Base-by-base conservation (phyloP, 169 alveolate species). In the Plasmodium vinckei region DNA sequence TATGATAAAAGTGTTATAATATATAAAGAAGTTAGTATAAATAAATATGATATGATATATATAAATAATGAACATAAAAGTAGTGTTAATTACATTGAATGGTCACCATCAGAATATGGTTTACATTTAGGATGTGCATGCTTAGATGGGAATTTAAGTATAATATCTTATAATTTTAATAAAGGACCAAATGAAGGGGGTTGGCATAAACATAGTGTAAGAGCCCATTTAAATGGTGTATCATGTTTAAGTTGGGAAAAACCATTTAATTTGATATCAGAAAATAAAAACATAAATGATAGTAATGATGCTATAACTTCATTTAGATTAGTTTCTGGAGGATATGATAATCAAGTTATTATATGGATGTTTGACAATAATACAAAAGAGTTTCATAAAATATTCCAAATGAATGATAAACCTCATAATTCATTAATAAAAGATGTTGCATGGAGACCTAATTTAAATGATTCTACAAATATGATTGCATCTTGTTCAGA, bases 381-480 rank as follows among this genome's bases (percentile, higher is more conserved):
- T 47, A 91, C 88, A 13, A 88, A 92, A 70, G 95, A 93, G 70
- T 89, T 75, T 65, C 73, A 73, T 42, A 73, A 89, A 44, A 68
- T 88, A 44, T 46, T 46, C 21, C 94, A 92, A 54, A 89, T 92
- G 73, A 15, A 79, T 15, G 91, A 79, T 57, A 75, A 87, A 23
- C 92, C 87, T 51, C 97, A 95, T 82, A 82, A 91, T n/a, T 94
- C 95, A 53, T 87, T 96, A 95, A 96, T 95, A 25, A 92, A 97
- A 89, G 97, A 94, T 65, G 96, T 96, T 61, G 97, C 97, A 12
- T 96, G 98, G 98, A 93, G 94, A 70, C 96, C 97, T 25, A 92
- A 92, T 15, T 73, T 94, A 17, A 94, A 93, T 65, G 73, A 82
- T 19, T 42, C 54, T 23, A 87, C 88, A 47, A 96, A 95, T 60